These are phyloP conservation scores for Coemansia sp. DNA, from an alignment of 192 early-diverging fungal genomes.

Conservation along the genomic window DNA sequence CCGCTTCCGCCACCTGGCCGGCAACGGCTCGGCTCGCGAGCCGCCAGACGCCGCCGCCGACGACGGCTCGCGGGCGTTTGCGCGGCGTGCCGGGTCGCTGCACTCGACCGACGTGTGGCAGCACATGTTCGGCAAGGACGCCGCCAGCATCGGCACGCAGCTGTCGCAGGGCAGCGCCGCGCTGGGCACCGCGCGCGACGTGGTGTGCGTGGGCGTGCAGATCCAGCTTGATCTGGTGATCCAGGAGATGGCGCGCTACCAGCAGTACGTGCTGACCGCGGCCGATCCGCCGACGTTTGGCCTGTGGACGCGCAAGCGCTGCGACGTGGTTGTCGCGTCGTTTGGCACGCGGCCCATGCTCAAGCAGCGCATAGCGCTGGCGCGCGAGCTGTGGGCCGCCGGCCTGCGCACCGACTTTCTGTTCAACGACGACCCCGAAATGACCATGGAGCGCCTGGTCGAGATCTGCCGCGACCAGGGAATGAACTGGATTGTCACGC, in stretches of 20 bases:
- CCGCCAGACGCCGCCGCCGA: not conserved
- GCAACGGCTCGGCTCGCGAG: not conserved
- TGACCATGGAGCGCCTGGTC: constrained; percentile 63
- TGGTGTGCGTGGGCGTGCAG: constrained; percentile 74
- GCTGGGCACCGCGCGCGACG: constrained; percentile 34
- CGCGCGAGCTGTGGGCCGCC: constrained; percentile 72
- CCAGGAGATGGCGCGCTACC: constrained; percentile 59
- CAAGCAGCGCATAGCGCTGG: constrained; percentile 71
- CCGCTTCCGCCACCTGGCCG: constrained; percentile 53
- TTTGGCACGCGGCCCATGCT: constrained; percentile 66
- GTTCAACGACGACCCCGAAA: constrained; percentile 66
- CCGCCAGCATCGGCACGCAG: constrained; percentile 29
- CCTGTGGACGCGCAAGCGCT: constrained; percentile 58
- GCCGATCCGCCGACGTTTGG: constrained; percentile 43
- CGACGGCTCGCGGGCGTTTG: constrained; percentile 18
- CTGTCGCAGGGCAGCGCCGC: constrained; percentile 39
- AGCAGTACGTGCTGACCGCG: constrained; percentile 33
- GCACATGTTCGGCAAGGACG: constrained; percentile 19
- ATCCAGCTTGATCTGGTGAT: constrained; percentile 74
- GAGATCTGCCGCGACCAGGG: constrained; percentile 60
- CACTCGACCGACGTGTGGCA: constrained; percentile 43
- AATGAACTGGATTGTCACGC: constrained; percentile 77
- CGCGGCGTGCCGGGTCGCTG: constrained; percentile 24
- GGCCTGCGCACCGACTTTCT: constrained; percentile 77
- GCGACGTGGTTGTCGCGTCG: constrained; percentile 77